Percentiles rank a stretch among this genome's conserved stretches.
Conservation (phyloP, 139 green algal genomes). For the Chlorella vulgaris region DNA sequence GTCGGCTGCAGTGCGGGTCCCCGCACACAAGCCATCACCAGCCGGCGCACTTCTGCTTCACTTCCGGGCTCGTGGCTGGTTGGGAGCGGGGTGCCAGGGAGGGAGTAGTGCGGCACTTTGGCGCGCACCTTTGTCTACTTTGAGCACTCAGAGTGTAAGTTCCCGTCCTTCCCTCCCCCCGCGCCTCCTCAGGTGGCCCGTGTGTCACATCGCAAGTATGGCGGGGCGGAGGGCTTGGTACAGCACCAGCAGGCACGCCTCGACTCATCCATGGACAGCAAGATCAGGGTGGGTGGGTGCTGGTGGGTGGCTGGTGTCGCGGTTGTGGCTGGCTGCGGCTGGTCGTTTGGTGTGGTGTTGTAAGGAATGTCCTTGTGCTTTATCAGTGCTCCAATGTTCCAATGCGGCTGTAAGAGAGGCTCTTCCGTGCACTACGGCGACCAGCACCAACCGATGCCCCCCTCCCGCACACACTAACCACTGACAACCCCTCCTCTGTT, state of each 20-base stretch:
- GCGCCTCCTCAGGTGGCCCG: constrained; percentile 32
- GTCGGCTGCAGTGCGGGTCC: not conserved
- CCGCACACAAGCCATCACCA: too few relatives aligned
- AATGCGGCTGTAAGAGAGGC: not conserved
- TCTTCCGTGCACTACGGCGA: not conserved
- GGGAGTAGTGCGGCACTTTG: not conserved
- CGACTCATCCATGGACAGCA: constrained; percentile 16
- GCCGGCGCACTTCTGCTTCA: too few relatives aligned
- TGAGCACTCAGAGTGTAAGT: not conserved
- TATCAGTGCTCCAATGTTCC: not conserved
- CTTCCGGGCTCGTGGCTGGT: not conserved
- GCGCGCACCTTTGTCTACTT: not conserved
- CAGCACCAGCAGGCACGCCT: constrained; percentile 17
- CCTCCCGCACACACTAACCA: not conserved
- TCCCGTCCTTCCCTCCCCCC: not conserved
- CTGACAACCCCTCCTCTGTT: not conserved
- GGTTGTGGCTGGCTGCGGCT: not conserved
- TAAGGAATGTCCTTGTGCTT: not conserved
- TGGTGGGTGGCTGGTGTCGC: not conserved
- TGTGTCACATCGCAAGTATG: constrained; percentile 46
- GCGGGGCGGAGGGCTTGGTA: constrained; percentile 45
- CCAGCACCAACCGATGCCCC: too few relatives aligned
- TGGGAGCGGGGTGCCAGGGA: not conserved
- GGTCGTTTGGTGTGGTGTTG: not conserved
- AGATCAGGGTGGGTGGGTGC: constrained; percentile 9